Conservation (phyloP, 805 yeast species). For the Debaryomyces prosopidis region DNA sequence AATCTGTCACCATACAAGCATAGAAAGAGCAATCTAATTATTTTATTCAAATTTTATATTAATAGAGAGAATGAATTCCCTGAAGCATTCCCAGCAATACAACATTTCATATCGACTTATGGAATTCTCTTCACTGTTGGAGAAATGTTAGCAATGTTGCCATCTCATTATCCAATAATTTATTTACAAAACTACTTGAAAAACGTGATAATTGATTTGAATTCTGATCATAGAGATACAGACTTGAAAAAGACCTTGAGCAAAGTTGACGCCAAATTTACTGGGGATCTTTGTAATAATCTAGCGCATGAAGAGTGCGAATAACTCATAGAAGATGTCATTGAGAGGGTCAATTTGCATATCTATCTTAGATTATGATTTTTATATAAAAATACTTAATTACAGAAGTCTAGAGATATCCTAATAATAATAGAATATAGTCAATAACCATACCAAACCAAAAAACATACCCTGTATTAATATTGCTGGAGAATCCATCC, state of each 20-base stretch:
- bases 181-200: slow-evolving; percentile 28
- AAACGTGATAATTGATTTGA: slow-evolving; percentile 18
- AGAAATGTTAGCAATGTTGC: slow-evolving; percentile 30
- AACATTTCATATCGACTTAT: slow-evolving; percentile 27
- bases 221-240: slow-evolving; percentile 15
- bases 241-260: slow-evolving; percentile 26
- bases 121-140: slow-evolving; percentile 21
- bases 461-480: slow-evolving; percentile 70
- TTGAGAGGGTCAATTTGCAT: too few relatives aligned
- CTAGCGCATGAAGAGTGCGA: slow-evolving; percentile 8
- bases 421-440: slow-evolving; percentile 52
- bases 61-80: slow-evolving; percentile 2
- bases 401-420: slow-evolving; percentile 28
- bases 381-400: neutral
- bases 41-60: slow-evolving; percentile 20
- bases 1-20: neutral
- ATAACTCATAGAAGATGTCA: too few relatives aligned
- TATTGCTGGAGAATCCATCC: slow-evolving; percentile 74
- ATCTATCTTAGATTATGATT: neutral
- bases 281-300: slow-evolving; percentile 20
- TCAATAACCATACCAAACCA: slow-evolving; percentile 68
- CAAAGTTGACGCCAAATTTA: slow-evolving; percentile 26
- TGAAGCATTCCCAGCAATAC: slow-evolving; percentile 17
- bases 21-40: slow-evolving; percentile 10
- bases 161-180: slow-evolving; percentile 29